These are phyloP conservation scores for Gilbertella persicaria DNA, from an alignment of 371 early-diverging fungal genomes.

Conservation along the genomic window DNA sequence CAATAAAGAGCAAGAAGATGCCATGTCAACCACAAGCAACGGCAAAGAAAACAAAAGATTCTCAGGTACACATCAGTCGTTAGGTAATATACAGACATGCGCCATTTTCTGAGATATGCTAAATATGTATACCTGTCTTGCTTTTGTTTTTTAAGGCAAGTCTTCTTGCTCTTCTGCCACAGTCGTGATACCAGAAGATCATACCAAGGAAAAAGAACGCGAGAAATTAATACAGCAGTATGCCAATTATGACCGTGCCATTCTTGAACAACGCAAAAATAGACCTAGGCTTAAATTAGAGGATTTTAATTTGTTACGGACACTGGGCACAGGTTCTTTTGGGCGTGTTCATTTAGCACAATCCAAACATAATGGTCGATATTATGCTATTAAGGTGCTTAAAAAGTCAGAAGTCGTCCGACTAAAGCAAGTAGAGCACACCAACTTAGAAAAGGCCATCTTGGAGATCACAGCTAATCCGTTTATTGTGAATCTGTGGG, in stretches of 20 bases:
- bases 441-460: slow-evolving; percentile 93
- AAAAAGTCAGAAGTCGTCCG: slow-evolving; percentile 89
- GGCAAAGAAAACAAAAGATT: background rate
- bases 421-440: slow-evolving; percentile 93
- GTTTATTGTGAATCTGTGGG: slow-evolving; percentile 90
- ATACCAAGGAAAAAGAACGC: slow-evolving; percentile 6
- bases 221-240: slow-evolving; percentile 8
- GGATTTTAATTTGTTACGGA: slow-evolving; percentile 71
- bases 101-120: background rate
- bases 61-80: background rate
- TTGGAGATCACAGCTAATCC: slow-evolving; percentile 83
- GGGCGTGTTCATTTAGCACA: slow-evolving; percentile 93
- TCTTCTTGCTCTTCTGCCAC: background rate
- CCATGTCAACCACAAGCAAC: background rate
- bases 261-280: slow-evolving; percentile 9
- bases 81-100: background rate
- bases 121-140: too few relatives aligned
- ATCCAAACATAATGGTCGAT: slow-evolving; percentile 74
- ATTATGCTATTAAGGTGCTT: slow-evolving; percentile 92
- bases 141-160: background rate
- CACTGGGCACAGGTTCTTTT: slow-evolving; percentile 97
- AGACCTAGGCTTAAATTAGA: slow-evolving; percentile 60
- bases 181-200: slow-evolving; percentile 2
- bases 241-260: slow-evolving; percentile 5
- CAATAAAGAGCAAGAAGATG: background rate